Conservation (phyloP, 176 grass and related monocot species). For the Elymus sibiricus region DNA sequence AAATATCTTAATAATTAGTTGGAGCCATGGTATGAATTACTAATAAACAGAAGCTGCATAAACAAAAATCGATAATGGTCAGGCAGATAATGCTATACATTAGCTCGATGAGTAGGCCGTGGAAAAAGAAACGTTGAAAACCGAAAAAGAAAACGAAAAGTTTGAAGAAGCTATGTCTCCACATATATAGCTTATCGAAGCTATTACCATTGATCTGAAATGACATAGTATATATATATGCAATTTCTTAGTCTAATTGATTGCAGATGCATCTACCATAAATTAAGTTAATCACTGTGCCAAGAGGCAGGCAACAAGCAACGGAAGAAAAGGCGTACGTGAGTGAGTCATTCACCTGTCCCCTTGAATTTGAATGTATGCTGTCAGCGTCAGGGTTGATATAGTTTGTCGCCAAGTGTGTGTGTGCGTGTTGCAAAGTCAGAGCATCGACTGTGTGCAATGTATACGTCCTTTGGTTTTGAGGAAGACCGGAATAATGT, state of each 20-base stretch:
- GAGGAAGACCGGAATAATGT: background rate
- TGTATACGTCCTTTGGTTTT: background rate
- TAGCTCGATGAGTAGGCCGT: background rate
- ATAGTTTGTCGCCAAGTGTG: background rate
- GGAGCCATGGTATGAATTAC: background rate
- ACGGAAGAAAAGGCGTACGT: too few relatives aligned
- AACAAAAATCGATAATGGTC: background rate
- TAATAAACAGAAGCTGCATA: background rate
- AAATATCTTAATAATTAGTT: background rate
- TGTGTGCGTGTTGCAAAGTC: background rate
- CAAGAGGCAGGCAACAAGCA: too few relatives aligned
- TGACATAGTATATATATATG: background rate
- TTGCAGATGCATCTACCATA: too few relatives aligned
- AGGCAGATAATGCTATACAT: background rate
- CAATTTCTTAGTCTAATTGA: too few relatives aligned
- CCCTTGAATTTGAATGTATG: background rate
- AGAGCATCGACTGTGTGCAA: background rate
- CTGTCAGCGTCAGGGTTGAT: background rate
- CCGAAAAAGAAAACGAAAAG: background rate
- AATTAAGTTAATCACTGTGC: too few relatives aligned
- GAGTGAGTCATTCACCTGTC: too few relatives aligned
- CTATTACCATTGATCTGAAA: background rate
- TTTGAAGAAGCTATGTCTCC: background rate
- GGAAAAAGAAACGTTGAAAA: background rate
- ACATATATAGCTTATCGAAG: background rate